A percentile compares a stretch with the other conserved stretches of the same genome.
Conservation (phyloP, 176 grass and related monocot species). For the Rhynchospora tenuis region DNA sequence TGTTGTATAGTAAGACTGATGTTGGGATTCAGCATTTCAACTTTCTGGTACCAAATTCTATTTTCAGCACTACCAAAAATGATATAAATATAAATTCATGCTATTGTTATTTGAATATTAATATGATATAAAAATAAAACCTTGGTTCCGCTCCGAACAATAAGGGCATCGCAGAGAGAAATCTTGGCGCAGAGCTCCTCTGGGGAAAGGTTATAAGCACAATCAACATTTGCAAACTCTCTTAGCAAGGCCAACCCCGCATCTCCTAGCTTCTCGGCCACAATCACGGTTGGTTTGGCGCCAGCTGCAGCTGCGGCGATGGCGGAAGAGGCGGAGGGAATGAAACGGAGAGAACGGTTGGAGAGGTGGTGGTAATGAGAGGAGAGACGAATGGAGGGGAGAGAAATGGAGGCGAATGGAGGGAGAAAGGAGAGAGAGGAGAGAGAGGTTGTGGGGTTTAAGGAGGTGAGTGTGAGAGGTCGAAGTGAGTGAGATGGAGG, state of each 20-base stretch:
- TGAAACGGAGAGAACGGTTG: neutral
- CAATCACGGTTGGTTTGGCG: conserved; percentile 51
- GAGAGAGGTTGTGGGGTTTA: neutral
- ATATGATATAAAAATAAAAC: neutral
- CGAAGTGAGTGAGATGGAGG: neutral
- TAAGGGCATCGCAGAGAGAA: conserved; percentile 63
- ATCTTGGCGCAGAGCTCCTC: conserved; percentile 84
- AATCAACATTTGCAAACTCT: conserved; percentile 66
- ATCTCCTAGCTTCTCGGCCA: conserved; percentile 58
- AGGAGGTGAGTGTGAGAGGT: conserved; percentile 6
- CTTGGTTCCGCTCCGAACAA: conserved; percentile 52
- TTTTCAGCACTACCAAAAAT: neutral
- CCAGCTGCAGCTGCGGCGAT: neutral
- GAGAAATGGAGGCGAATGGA: neutral
- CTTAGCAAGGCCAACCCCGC: conserved; percentile 48
- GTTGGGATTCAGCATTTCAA: neutral
- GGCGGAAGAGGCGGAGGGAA: neutral
- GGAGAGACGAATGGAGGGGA: neutral
- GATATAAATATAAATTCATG: neutral
- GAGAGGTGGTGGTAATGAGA: neutral
- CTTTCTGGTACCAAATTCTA: neutral
- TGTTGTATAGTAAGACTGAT: neutral
- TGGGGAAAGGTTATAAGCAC: conserved; percentile 62
- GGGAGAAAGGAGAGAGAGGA: neutral
- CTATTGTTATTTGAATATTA: neutral